phyloP scores from a whole-genome alignment of 1,284 basidiomycete species.

The Porodaedalea pini region DNA sequence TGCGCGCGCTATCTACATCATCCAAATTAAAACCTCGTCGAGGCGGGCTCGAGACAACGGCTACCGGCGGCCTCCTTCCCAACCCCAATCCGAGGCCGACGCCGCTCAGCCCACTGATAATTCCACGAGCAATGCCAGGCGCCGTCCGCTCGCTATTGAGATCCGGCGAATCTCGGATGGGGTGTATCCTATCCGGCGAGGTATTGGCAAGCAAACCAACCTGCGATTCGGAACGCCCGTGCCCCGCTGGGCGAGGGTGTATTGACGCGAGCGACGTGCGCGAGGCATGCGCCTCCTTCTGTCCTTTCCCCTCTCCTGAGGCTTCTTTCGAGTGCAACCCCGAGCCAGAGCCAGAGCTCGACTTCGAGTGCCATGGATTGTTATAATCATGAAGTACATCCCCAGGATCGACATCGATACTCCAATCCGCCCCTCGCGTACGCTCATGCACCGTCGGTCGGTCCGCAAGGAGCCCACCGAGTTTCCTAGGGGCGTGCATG shows the following conservation, averaged over 20 bases:
- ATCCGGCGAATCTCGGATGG: slow-evolving; percentile 13
- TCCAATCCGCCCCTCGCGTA: slow-evolving; percentile 16
- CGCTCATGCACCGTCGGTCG: slow-evolving; percentile 12
- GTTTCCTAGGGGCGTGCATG: slow-evolving; percentile 12
- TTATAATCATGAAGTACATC: neutral
- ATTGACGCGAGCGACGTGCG: neutral
- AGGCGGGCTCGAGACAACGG: slow-evolving; percentile 15
- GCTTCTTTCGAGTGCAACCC: neutral
- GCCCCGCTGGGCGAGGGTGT: neutral
- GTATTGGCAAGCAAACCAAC: neutral
- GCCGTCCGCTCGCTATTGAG: slow-evolving; percentile 3
- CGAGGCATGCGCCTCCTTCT: neutral
- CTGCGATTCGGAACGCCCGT: slow-evolving; percentile 5
- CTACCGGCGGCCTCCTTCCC: slow-evolving; percentile 1
- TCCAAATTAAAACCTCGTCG: slow-evolving; percentile 17
- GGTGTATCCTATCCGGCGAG: neutral
- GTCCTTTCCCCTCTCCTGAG: neutral
- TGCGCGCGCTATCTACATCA: slow-evolving; percentile 16
- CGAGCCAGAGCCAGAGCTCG: neutral
- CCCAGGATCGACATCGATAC: slow-evolving; percentile 13
- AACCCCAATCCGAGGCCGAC: neutral
- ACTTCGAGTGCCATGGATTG: neutral
- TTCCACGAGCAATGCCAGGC: neutral
- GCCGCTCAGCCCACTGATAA: neutral
- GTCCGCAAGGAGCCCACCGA: slow-evolving; percentile 15